Base-by-base conservation (phyloP, 345 rosid genomes). In the Cardamine chenopodiifolia region DNA sequence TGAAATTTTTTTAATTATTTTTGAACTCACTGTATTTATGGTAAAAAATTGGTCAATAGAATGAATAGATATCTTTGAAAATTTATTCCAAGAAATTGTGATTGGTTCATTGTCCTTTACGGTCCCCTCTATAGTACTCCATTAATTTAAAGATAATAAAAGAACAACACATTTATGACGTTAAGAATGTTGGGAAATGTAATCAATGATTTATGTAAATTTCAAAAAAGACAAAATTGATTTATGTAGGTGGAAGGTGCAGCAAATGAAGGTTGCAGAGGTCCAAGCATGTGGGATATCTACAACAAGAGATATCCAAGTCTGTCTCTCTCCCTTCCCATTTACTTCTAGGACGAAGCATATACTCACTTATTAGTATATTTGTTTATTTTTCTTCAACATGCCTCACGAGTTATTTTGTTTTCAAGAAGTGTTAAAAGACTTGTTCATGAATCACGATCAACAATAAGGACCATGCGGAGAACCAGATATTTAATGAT, bases 201-300 rank as follows among this genome's bases (percentile, higher is more conserved):
- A 57, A 8, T 25, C 15, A 69, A 17, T 28, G 22, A 69, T 44
- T 15, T 44, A 11, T 6, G 5, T 35, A 15, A 6, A 9, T 8
- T 8, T 8, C 1, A 9, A 0, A 8, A 35, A 1, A n/a, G n/a
- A n/a, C 2, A 23, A 35, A 7, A 35, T 5, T 11, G 17, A 13
- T 17, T 31, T 19, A 10, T 9, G 2, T 31, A 79, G 82, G 75
- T 70, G 34, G 85, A 82, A 77, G 85, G 83, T 58, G 85, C 81
- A 22, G 85, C 71, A 45, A 34, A 54, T 57, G 83, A 79, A 70
- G 72, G 78, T 66, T 81, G 85, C 37, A 76, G 80, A 79, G 83
- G 85, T 47, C 83, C 83, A 48, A 82, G 83, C 72, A 8, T 82
- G 22, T 82, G 85, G 85, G 85, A 82, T 66, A 49, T 66, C 19